Percentiles rank a stretch among this genome's conserved stretches.
These are phyloP conservation scores for Chrysosporium queenslandicum DNA, from an alignment of 2,329 filamentous ascomycete genomes.

Conservation along the genomic window DNA sequence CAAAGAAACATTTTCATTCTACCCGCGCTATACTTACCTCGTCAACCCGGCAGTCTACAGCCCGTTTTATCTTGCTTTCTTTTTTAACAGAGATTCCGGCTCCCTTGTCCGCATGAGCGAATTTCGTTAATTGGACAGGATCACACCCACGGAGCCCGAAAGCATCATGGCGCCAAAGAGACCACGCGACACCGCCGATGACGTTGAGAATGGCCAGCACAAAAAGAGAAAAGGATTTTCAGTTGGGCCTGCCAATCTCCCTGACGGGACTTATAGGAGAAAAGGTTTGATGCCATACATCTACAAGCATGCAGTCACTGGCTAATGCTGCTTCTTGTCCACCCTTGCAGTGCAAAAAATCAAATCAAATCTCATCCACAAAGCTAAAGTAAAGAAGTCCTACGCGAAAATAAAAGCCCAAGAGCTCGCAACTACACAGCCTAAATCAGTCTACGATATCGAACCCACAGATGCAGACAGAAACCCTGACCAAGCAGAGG, in stretches of 20 bases:
- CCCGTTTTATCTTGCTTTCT: neutral
- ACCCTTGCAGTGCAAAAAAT: slow-evolving; percentile 62
- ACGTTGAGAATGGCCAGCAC: neutral
- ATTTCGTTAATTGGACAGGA: neutral
- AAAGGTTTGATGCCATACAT: slow-evolving; percentile 52
- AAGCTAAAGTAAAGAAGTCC: slow-evolving; percentile 84
- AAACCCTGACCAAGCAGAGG: slow-evolving; percentile 19
- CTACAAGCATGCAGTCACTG: neutral
- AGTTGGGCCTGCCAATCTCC: slow-evolving; percentile 80
- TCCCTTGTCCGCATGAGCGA: neutral
- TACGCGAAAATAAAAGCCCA: slow-evolving; percentile 77
- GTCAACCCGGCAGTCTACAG: no score
- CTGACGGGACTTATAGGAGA: slow-evolving; percentile 76
- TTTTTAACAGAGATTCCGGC: neutral
- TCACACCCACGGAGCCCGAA: neutral
- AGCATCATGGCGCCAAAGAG: slow-evolving; percentile 17
- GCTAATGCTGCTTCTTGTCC: slow-evolving; percentile 8
- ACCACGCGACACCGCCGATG: slow-evolving; percentile 15
- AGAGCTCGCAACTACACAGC: slow-evolving; percentile 34
- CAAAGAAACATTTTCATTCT: no score
- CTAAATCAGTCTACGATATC: slow-evolving; percentile 28
- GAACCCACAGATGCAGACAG: slow-evolving; percentile 24
- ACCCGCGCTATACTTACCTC: no score
- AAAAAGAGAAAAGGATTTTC: slow-evolving; percentile 63
- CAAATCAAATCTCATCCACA: slow-evolving; percentile 78